Percentiles rank a stretch among this genome's conserved stretches.
Conservation (phyloP, 139 green algal genomes). For the Micractinium sp. region DNA sequence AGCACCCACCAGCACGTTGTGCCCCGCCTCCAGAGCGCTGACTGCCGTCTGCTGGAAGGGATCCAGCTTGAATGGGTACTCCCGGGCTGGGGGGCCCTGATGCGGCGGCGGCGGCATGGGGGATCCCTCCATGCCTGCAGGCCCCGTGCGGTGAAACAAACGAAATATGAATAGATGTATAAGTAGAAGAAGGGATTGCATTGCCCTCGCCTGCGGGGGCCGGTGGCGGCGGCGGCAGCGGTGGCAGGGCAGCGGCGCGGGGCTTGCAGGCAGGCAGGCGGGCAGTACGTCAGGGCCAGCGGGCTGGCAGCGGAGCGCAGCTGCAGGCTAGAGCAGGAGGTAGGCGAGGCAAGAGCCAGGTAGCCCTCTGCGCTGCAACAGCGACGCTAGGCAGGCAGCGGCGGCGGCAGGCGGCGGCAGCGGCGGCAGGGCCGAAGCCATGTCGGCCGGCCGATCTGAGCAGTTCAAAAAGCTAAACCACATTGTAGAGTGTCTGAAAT, state of each 20-base stretch:
- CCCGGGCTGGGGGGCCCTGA: slow-evolving; percentile 43
- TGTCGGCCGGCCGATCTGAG: not conserved
- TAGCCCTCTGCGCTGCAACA: too few species aligned
- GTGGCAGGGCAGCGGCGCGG: not conserved
- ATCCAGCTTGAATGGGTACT: slow-evolving; percentile 78
- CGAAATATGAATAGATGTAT: not conserved
- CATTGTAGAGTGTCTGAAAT: not conserved
- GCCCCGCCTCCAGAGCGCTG: slow-evolving; percentile 72
- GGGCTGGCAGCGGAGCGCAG: too few species aligned
- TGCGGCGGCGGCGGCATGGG: slow-evolving; percentile 51
- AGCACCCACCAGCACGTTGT: slow-evolving; percentile 71
- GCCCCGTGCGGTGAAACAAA: too few species aligned
- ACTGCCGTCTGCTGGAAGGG: slow-evolving; percentile 84
- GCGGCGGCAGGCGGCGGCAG: not conserved
- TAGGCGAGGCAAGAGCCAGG: not conserved
- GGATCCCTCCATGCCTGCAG: slow-evolving; percentile 46
- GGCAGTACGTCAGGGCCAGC: too few species aligned
- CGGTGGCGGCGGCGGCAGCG: not conserved
- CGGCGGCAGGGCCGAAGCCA: not conserved
- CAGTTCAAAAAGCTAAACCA: too few species aligned
- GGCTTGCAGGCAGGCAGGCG: too few species aligned
- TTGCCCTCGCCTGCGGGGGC: too few species aligned
- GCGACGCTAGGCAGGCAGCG: not conserved
- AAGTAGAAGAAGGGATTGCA: not conserved
- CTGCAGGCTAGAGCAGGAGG: not conserved